Conservation (phyloP, 441 rosid species). For the Daphne laureola region DNA sequence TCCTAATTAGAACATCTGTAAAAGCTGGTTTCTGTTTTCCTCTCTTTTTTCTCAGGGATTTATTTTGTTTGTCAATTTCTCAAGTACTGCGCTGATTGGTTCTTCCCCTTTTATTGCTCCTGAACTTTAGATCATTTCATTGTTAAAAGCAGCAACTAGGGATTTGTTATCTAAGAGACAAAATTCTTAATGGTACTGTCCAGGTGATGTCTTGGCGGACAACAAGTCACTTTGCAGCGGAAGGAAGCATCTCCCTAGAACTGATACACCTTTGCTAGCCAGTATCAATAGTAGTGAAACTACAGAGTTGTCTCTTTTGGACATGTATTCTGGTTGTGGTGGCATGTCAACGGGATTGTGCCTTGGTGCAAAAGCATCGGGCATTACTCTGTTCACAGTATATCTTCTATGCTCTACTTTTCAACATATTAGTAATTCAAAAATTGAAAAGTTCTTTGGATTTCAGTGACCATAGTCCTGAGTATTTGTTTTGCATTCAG, state of each 20-base stretch:
- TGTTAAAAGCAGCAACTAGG: too few relatives aligned
- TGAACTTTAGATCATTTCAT: too few relatives aligned
- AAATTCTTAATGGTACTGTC: constrained; percentile 12
- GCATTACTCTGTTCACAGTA: constrained; percentile 72
- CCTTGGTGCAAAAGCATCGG: constrained; percentile 78
- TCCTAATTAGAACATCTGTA: too few relatives aligned
- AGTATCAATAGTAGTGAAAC: constrained; percentile 22
- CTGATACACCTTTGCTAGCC: constrained; percentile 16
- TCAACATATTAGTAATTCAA: constrained; percentile 15
- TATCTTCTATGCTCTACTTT: constrained; percentile 16
- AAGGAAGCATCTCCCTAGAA: constrained; percentile 18
- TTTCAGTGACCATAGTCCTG: constrained; percentile 12
- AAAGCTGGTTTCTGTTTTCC: too few relatives aligned
- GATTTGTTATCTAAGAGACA: neutral
- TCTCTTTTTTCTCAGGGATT: too few relatives aligned
- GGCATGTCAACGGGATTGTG: constrained; percentile 94
- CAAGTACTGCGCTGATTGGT: too few relatives aligned
- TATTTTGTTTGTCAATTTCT: too few relatives aligned
- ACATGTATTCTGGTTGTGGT: constrained; percentile 92
- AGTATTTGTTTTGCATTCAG: constrained; percentile 36
- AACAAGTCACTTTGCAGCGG: constrained; percentile 18
- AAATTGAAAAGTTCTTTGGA: constrained; percentile 13
- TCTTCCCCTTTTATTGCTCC: too few relatives aligned
- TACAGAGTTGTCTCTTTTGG: constrained; percentile 48
- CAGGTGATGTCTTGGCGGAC: constrained; percentile 36